phyloP scores from a whole-genome alignment of 2,329 filamentous ascomycete genomes.

The Botrytis deweyae region DNA sequence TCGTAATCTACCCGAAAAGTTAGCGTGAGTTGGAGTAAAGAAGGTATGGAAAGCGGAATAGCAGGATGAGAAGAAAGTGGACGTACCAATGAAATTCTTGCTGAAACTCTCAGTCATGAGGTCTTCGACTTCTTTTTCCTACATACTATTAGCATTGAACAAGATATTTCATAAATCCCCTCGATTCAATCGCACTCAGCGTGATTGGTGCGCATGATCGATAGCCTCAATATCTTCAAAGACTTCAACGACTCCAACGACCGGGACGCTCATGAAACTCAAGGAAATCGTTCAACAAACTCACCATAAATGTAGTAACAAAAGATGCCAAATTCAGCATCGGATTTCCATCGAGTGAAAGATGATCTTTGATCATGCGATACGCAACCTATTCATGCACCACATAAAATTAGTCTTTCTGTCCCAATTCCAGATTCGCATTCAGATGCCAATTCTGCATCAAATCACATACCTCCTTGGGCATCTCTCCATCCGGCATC shows the following conservation, averaged over 20 bases:
- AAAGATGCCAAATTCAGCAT: constrained; percentile 88
- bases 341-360: constrained; percentile 87
- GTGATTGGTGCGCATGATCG: neutral
- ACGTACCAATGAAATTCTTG: constrained; percentile 77
- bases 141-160: neutral
- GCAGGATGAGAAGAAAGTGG: neutral
- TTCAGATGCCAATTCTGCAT: neutral
- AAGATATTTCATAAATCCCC: neutral
- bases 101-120: constrained; percentile 90
- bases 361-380: constrained; percentile 92
- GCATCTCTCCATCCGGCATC: constrained; percentile 91
- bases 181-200: neutral
- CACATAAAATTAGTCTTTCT: neutral
- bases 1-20: constrained; percentile 60
- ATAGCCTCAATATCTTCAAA: neutral
- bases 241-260: neutral
- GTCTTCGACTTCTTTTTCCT: constrained; percentile 94
- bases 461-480: constrained; percentile 60
- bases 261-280: neutral
- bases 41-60: neutral
- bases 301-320: constrained; percentile 93
- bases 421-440: neutral
- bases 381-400: constrained; percentile 71
- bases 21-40: neutral
- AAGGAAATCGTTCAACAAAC: constrained; percentile 23